These are phyloP conservation scores for Verticillium nonalfalfae DNA, from an alignment of 2,329 filamentous ascomycete species.

Conservation along the genomic window DNA sequence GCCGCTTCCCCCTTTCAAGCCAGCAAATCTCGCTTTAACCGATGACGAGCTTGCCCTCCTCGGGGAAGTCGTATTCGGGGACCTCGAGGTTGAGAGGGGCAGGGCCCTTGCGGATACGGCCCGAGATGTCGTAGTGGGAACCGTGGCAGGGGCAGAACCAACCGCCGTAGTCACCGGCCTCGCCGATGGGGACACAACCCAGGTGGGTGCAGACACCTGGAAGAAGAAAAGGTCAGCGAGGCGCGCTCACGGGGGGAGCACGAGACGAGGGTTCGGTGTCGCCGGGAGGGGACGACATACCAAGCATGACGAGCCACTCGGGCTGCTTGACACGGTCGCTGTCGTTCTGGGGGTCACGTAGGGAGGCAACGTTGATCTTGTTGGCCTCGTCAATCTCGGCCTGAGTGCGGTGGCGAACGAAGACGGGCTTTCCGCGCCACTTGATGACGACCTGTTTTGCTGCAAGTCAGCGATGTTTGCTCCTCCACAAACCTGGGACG, in stretches of 20 bases:
- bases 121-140: slow-evolving; percentile 99
- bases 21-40: slow-evolving; percentile 55
- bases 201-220: slow-evolving; percentile 98
- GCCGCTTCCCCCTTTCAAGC: neutral
- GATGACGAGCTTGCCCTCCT: slow-evolving; percentile 83
- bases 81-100: slow-evolving; percentile 97
- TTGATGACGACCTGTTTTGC: slow-evolving; percentile 83
- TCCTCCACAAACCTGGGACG: no score
- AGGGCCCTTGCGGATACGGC: slow-evolving; percentile 94
- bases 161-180: slow-evolving; percentile 95
- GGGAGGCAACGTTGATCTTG: slow-evolving; percentile 70
- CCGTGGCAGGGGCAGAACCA: slow-evolving; percentile 99
- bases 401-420: slow-evolving; percentile 95
- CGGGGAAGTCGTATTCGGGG: slow-evolving; percentile 85
- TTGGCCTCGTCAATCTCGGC: slow-evolving; percentile 94
- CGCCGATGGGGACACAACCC: slow-evolving; percentile 97
- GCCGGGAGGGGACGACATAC: slow-evolving; percentile 39
- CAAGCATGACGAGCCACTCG: slow-evolving; percentile 98
- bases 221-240: neutral
- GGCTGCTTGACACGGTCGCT: slow-evolving; percentile 94
- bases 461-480: neutral
- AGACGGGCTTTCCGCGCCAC: slow-evolving; percentile 99
- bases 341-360: slow-evolving; percentile 90
- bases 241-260: neutral
- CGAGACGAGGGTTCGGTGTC: neutral